Percentiles rank a stretch among this genome's conserved stretches.
phyloP scores from a whole-genome alignment of 495 filamentous ascomycete genomes.

The Penicillium manginii region DNA sequence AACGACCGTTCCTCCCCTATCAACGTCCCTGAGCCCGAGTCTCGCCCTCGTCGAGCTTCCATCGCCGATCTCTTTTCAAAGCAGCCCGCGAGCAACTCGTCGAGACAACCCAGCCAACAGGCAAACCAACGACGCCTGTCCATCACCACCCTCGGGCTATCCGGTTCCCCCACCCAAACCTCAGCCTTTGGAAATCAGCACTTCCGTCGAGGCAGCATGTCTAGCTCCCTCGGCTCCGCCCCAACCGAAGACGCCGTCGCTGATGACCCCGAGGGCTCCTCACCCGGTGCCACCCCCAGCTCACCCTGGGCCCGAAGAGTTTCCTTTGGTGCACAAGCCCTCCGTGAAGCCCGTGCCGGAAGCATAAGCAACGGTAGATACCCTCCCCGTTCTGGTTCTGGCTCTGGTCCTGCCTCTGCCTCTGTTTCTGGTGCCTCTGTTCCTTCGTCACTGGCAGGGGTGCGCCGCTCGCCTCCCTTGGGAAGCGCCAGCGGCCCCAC shows the following conservation, averaged over 20 bases:
- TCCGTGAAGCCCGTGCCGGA: constrained; percentile 67
- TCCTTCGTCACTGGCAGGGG: constrained; percentile 28
- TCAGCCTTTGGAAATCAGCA: constrained; percentile 54
- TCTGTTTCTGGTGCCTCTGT: constrained; percentile 11
- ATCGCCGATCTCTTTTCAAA: constrained; percentile 54
- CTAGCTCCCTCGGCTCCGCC: constrained; percentile 72
- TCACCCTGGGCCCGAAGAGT: constrained; percentile 84
- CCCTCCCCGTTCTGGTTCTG: constrained; percentile 23
- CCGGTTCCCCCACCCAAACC: constrained; percentile 70
- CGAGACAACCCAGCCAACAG: constrained; percentile 34
- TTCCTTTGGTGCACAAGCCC: constrained; percentile 88
- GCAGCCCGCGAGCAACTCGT: constrained; percentile 14
- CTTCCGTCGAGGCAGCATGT: constrained; percentile 72
- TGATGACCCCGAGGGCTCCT: constrained; percentile 71
- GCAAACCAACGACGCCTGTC: constrained; percentile 81
- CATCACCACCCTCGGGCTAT: constrained; percentile 81
- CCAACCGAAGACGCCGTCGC: constrained; percentile 84
- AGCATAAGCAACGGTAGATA: constrained; percentile 52
- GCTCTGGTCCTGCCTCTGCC: constrained; percentile 2
- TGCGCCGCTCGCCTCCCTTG: constrained; percentile 29
- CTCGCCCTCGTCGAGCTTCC: constrained; percentile 51
- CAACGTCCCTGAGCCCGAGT: constrained; percentile 43
- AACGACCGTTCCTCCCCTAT: constrained; percentile 54
- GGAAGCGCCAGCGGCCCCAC: constrained; percentile 4
- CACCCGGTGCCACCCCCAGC: constrained; percentile 54